Conservation (phyloP, 2,329 filamentous ascomycete species). For the Westerdykella ornata region DNA sequence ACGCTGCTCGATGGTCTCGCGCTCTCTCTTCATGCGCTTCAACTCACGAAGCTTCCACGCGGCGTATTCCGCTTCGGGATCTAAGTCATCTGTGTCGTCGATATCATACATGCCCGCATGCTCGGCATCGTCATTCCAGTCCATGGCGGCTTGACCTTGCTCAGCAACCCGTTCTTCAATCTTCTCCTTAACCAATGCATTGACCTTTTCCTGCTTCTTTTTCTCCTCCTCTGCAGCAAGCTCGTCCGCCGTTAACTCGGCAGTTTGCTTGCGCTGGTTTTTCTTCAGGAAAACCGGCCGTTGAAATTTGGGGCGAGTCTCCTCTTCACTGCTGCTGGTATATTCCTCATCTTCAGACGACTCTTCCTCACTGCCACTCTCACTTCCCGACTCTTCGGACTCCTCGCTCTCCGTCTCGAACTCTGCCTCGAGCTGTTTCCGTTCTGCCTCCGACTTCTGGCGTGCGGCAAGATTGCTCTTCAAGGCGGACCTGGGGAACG, state of each 20-base stretch:
- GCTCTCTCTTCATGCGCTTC: conserved; percentile 77
- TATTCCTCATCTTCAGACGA: conserved; percentile 50
- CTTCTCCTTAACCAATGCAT: conserved; percentile 81
- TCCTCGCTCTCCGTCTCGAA: conserved; percentile 52
- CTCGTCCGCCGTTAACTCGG: conserved; percentile 36
- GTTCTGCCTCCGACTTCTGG: conserved; percentile 26
- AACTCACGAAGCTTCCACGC: conserved; percentile 94
- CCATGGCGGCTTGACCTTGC: conserved; percentile 66
- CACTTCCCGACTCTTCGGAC: conserved; percentile 10
- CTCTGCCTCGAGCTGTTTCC: conserved; percentile 45
- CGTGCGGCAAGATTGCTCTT: conserved; percentile 39
- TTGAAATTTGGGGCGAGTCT: conserved; percentile 51
- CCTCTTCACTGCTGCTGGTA: conserved; percentile 52
- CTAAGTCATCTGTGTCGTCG: conserved; percentile 80
- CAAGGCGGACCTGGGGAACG: conserved; percentile 42
- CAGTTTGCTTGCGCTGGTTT: conserved; percentile 46
- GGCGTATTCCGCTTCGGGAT: conserved; percentile 80
- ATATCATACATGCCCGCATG: conserved; percentile 67
- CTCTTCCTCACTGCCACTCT: conserved; percentile 24
- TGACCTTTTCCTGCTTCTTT: conserved; percentile 62
- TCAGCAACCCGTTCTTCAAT: conserved; percentile 74
- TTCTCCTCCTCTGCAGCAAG: conserved; percentile 46
- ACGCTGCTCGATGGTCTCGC: conserved; percentile 72
- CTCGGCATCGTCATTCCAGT: conserved; percentile 68
- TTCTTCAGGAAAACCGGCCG: conserved; percentile 64